Evolutionary conservation across 768 basidiomycete species (phyloP), one percentile per base, ranked within the genome.

Genomic region (Mycena pura): DNA sequence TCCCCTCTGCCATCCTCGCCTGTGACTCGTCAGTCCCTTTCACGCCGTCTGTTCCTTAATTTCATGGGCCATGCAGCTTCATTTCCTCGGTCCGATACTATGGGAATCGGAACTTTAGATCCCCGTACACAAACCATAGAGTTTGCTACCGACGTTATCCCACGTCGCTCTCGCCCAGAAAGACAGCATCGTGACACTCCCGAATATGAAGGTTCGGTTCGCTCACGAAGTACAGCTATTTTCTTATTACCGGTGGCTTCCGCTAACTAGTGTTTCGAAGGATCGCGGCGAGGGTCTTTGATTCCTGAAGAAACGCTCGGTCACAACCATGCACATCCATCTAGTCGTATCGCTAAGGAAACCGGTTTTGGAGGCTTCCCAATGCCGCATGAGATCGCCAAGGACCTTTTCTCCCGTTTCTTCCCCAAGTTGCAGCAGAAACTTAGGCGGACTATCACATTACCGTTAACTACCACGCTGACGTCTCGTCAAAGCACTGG

Each of bases 331-430:
- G 67, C 56, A 31, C 62, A 53, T 62, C 27, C 64, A 32, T 24
- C 64, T 70, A 22, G 54, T 45, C 69, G 55, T 45, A 65, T 68
- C 31, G 65, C 69, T 17, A 83, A 77, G 66, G 75, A 84, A 59
- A 78, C 78, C 39, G 85, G 77, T 17, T 87, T 89, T 53, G 91
- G 91, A 27, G 90, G 90, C 2, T 92, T 92, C 71, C 90, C 91
- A 2, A 88, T 88, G 80, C 89, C 89, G 0, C 81, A 80, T 69
- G 72, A 82, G 53, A 75, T 92, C 27, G 57, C 88, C 13, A 82
- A 77, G 3, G 73, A 69, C 10, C 60, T 90, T 2, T 74, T 93
- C 27, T 63, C 76, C 10, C 77, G 77, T 24, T 72, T 89, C 29
- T 92, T 95, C 49, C 96, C 95, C 0, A 73, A 81, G 8, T 59